A percentile compares a stretch with the other conserved stretches of the same genome.
Conservation (phyloP, 306 rosid genomes). For the Gastrolobium villosum region DNA sequence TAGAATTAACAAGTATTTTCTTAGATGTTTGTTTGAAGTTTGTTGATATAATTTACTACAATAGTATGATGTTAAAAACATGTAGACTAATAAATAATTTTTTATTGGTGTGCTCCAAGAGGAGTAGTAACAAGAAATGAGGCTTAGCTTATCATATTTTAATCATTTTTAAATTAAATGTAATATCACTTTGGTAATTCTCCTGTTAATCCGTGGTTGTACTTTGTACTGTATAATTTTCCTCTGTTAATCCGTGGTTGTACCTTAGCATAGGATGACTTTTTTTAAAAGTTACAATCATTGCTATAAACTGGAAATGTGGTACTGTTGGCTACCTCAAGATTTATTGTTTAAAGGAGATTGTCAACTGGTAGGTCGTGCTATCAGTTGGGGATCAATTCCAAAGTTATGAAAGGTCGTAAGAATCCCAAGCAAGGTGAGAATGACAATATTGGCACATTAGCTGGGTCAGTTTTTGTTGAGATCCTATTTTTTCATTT, state of each 20-base stretch:
- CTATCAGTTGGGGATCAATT: not conserved
- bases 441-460: not conserved
- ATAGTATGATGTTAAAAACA: not conserved
- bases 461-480: not conserved
- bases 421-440: constrained; percentile 8
- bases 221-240: not conserved
- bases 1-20: not conserved
- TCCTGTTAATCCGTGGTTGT: not conserved
- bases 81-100: not conserved
- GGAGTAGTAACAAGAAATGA: not conserved
- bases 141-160: not conserved
- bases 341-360: constrained; percentile 6
- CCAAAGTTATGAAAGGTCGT: not conserved
- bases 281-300: not conserved
- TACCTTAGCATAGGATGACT: not conserved
- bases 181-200: not conserved
- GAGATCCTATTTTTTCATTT: not conserved
- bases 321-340: not conserved
- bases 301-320: not conserved
- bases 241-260: not conserved
- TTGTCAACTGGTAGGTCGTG: not conserved
- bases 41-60: not conserved
- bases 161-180: not conserved
- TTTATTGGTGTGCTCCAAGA: not conserved
- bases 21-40: constrained; percentile 5